Evolutionary conservation across 2,329 filamentous ascomycete genomes (phyloP), one percentile per base, ranked within the genome.

Genomic region (Aureobasidium pullulans): DNA sequence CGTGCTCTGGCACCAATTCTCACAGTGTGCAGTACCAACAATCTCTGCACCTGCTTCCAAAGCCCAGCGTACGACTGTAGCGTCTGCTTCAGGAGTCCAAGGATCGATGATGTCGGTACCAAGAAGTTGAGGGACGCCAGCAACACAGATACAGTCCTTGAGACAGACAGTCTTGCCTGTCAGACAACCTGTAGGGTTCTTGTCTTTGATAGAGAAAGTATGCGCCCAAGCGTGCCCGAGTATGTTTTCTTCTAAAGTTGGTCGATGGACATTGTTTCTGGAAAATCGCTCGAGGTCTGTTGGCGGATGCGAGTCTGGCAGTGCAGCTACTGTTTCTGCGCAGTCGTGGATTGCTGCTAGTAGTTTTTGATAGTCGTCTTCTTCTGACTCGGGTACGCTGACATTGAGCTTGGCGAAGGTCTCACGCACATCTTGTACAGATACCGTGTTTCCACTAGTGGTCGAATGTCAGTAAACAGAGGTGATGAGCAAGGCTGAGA

Each of bases 61-160:
- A 0, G 76, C 66, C 3, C 77, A 70, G 1, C 71, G 70, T 1
- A 76, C 75, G 19, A 79, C 68, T 0, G 74, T 75, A 2, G 78
- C 77, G 61, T 81, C 78, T 32, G 73, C 72, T 32, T 69, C 64
- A 66, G 81, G 79, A 0, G 73, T 78, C 80, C 80, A 83, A 0
- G 75, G 72, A 1, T 66, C 73, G 61, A 60, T 60, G 4, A 49
- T 42, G 23, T 81, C 77, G 43, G 76, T 82, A 0, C 81, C 79
- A 43, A 77, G 75, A 57, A 82, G 74, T 56, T 81, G 78, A 0
- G 81, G 80, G 1, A 84, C 77, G 0, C 76, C 77, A 1, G 79
- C 79, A 1, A 83, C 79, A 3, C 78, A 76, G 39, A 83, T 77
- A 32, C 79, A 80, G 62, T 84, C 81, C 64, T 83, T 83, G 13